These are phyloP conservation scores for Hirschioporus abietinus DNA, from an alignment of 768 basidiomycete species.

Conservation along the genomic window DNA sequence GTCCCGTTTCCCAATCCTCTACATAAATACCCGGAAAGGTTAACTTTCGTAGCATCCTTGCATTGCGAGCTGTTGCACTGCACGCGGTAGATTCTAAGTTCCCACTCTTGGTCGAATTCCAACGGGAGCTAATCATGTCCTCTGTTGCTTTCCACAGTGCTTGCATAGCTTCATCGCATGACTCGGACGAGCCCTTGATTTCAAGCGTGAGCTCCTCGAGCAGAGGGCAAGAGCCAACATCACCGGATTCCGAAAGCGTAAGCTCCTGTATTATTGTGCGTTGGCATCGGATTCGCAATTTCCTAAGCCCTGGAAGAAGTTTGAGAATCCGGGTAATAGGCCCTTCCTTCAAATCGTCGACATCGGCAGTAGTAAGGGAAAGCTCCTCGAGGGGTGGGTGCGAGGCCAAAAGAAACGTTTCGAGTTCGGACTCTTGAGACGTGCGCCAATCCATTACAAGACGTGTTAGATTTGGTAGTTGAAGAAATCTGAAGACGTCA, in stretches of 20 bases:
- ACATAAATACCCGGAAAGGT: background rate
- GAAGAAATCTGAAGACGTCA: background rate
- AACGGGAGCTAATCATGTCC: background rate
- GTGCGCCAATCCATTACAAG: background rate
- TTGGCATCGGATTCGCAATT: background rate
- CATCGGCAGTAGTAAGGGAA: background rate
- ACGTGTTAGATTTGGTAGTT: background rate
- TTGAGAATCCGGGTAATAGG: background rate
- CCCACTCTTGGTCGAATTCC: background rate
- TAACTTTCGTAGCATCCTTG: background rate
- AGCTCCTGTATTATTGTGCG: background rate
- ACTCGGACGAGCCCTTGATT: background rate
- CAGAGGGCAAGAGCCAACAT: background rate
- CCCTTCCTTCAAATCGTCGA: background rate
- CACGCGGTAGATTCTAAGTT: background rate
- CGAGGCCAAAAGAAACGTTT: background rate
- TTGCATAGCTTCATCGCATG: background rate
- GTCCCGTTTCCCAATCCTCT: background rate
- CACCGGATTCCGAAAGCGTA: background rate
- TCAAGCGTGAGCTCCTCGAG: background rate
- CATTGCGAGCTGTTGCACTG: background rate
- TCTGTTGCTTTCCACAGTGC: background rate
- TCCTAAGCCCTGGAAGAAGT: background rate
- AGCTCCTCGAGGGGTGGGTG: background rate
- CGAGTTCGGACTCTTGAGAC: background rate